These are phyloP conservation scores for Yueomyces sinensis DNA, from an alignment of 805 yeast species.

Conservation along the genomic window DNA sequence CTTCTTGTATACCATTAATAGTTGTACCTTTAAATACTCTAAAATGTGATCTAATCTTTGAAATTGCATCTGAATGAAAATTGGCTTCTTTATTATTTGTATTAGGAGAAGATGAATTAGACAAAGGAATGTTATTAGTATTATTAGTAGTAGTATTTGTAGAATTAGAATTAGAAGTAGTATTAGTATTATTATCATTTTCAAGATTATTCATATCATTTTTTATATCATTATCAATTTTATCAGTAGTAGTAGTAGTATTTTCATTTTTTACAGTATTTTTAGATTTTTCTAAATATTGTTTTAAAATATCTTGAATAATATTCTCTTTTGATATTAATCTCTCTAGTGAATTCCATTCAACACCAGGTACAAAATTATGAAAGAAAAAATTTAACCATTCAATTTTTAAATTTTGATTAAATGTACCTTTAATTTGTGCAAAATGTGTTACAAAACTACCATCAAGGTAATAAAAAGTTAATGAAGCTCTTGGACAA, in stretches of 20 bases:
- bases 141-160: background rate
- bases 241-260: background rate
- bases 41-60: slow-evolving; percentile 26
- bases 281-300: slow-evolving; percentile 1
- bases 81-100: background rate
- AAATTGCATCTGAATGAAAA: slow-evolving; percentile 3
- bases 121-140: background rate
- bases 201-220: background rate
- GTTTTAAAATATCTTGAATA: background rate
- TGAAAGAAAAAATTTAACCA: slow-evolving; percentile 51
- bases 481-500: slow-evolving; percentile 34
- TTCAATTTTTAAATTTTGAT: slow-evolving; percentile 51
- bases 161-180: background rate
- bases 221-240: background rate
- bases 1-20: slow-evolving; percentile 49
- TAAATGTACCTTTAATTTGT: slow-evolving; percentile 47
- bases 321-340: slow-evolving; percentile 13
- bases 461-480: slow-evolving; percentile 53
- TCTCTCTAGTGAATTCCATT: slow-evolving; percentile 33
- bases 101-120: background rate
- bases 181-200: background rate
- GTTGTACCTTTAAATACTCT: slow-evolving; percentile 36
- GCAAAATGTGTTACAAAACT: slow-evolving; percentile 53
- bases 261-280: background rate
- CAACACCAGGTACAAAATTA: slow-evolving; percentile 33